Percentiles rank a stretch among this genome's conserved stretches.
Conservation (phyloP, 2,329 filamentous ascomycete species). For the Alternaria infectoria region DNA sequence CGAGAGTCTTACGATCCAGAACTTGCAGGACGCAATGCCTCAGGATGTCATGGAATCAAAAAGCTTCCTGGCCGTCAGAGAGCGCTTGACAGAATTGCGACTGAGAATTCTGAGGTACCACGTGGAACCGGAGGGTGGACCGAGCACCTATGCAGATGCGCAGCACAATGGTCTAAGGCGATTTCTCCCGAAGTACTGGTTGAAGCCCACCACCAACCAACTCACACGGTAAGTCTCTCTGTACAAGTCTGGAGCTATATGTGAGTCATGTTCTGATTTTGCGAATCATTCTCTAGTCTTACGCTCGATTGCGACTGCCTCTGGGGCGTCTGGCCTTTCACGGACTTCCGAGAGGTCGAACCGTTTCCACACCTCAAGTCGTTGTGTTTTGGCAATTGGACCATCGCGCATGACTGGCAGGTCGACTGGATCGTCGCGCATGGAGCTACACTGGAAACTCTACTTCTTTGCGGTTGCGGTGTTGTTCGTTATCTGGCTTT, state of each 20-base stretch:
- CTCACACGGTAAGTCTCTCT: background rate
- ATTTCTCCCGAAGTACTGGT: background rate
- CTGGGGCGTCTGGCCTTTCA: background rate
- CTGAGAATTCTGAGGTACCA: background rate
- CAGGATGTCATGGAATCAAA: background rate
- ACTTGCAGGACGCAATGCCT: background rate
- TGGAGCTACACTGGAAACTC: constrained; percentile 46
- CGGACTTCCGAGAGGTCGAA: background rate
- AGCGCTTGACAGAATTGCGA: background rate
- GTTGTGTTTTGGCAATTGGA: constrained; percentile 51
- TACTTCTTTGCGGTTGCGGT: constrained; percentile 55
- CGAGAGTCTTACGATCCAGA: background rate
- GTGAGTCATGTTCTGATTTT: background rate
- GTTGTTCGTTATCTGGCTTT: constrained; percentile 31
- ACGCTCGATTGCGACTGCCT: background rate
- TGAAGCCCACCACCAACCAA: background rate
- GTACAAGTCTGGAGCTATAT: background rate
- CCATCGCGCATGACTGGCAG: constrained; percentile 55
- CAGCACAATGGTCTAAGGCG: background rate
- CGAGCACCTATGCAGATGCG: background rate
- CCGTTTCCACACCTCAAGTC: constrained; percentile 19
- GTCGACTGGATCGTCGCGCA: constrained; percentile 56
- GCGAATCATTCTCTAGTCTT: background rate
- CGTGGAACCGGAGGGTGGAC: background rate
- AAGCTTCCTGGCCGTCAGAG: background rate